These are phyloP conservation scores for Clonostachys solani DNA, from an alignment of 2,329 filamentous ascomycete species.

Conservation along the genomic window DNA sequence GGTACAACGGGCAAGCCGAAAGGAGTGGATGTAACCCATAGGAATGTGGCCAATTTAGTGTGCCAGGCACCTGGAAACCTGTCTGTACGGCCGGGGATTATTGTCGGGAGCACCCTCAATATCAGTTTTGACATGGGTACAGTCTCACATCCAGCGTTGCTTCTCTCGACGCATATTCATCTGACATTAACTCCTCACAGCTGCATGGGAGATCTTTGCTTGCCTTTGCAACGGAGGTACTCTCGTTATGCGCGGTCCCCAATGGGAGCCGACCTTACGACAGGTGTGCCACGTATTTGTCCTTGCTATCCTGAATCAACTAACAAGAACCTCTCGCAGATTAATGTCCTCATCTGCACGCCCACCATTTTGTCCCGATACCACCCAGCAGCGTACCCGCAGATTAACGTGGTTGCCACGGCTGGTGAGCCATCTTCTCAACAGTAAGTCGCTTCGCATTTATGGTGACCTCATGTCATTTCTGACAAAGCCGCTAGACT, in stretches of 20 bases:
- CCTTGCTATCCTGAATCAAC: not conserved
- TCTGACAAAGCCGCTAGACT: conserved; percentile 19
- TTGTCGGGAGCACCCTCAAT: conserved; percentile 51
- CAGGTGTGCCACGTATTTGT: conserved; percentile 25
- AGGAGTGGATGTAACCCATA: conserved; percentile 53
- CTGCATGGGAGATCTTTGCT: conserved; percentile 56
- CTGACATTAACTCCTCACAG: conserved; percentile 22
- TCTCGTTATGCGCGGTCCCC: conserved; percentile 43
- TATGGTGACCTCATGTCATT: not conserved
- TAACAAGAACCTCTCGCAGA: conserved; percentile 17
- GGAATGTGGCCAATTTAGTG: conserved; percentile 49
- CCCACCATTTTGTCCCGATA: conserved; percentile 50
- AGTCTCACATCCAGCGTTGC: conserved; percentile 10
- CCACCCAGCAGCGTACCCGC: conserved; percentile 37
- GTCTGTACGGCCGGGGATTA: conserved; percentile 41
- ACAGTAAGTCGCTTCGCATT: conserved; percentile 20
- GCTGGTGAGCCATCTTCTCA: conserved; percentile 50
- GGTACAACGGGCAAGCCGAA: conserved; percentile 53
- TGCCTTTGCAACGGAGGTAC: conserved; percentile 55
- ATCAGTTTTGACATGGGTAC: conserved; percentile 59
- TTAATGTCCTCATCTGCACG: conserved; percentile 50
- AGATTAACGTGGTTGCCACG: conserved; percentile 47
- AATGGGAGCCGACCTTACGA: conserved; percentile 40
- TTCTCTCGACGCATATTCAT: not conserved
- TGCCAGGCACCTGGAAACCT: conserved; percentile 45